Conservation (phyloP, 208 protist genomes). For the Wallacemonas collosoma region DNA sequence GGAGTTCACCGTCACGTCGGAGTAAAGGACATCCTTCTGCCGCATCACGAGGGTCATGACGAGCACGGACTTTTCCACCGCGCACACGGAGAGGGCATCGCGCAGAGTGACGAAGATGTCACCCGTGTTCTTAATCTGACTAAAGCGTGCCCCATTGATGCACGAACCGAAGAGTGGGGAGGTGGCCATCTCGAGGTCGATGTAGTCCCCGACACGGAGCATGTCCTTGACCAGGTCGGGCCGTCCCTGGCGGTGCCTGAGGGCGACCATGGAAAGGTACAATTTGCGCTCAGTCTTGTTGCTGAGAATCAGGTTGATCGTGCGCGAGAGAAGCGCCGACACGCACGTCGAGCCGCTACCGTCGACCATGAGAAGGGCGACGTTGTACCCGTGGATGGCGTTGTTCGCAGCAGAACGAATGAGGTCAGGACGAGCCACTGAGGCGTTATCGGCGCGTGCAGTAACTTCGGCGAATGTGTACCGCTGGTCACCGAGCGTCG, state of each 20-base stretch:
- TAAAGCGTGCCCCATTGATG: slow-evolving; percentile 37
- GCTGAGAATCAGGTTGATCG: slow-evolving; percentile 24
- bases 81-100: slow-evolving; percentile 37
- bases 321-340: slow-evolving; percentile 23
- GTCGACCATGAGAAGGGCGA: slow-evolving; percentile 29
- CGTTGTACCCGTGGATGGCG: slow-evolving; percentile 33
- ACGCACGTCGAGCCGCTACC: slow-evolving; percentile 20
- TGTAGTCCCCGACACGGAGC: slow-evolving; percentile 29
- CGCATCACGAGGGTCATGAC: slow-evolving; percentile 35
- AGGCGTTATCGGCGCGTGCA: slow-evolving; percentile 26
- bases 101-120: slow-evolving; percentile 39
- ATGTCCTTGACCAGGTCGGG: slow-evolving; percentile 29
- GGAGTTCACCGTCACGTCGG: slow-evolving; percentile 34
- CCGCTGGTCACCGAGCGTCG: background rate
- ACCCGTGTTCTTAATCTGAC: slow-evolving; percentile 23
- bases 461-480: slow-evolving; percentile 33
- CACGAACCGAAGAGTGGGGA: slow-evolving; percentile 53
- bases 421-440: slow-evolving; percentile 25
- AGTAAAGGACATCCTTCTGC: slow-evolving; percentile 23
- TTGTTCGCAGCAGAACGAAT: slow-evolving; percentile 22
- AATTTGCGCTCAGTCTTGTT: slow-evolving; percentile 17
- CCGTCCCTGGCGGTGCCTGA: background rate
- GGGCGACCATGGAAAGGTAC: slow-evolving; percentile 22
- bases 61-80: slow-evolving; percentile 36
- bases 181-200: slow-evolving; percentile 21